phyloP scores from a whole-genome alignment of 192 early-diverging fungal genomes.

The Mortierella alpina region DNA sequence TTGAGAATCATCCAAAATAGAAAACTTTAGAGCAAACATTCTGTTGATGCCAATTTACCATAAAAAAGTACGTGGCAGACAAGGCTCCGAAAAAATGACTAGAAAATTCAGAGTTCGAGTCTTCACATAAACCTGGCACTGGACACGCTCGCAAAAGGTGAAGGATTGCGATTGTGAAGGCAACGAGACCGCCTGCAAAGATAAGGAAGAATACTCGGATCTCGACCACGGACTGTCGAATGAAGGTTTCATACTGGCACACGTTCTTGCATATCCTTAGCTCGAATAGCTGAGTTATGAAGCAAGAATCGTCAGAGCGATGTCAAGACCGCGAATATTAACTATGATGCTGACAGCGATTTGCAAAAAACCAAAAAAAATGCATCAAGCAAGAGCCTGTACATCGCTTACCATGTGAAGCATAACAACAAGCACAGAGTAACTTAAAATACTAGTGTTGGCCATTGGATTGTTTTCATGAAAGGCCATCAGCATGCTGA shows the following conservation, averaged over 20 bases:
- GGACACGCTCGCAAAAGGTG: no score
- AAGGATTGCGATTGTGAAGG: neutral
- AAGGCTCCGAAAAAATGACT: conserved; percentile 4
- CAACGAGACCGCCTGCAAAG: conserved; percentile 17
- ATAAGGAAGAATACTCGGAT: conserved; percentile 48
- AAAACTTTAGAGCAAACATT: neutral
- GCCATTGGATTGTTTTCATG: neutral
- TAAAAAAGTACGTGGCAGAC: conserved; percentile 18
- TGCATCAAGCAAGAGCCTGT: neutral
- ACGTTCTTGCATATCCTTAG: conserved; percentile 22
- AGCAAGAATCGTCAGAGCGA: neutral
- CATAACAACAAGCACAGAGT: conserved; percentile 11
- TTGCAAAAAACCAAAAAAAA: neutral
- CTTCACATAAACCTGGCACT: neutral
- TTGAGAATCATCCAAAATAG: neutral
- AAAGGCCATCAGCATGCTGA: conserved; percentile 4
- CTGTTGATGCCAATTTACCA: conserved; percentile 15
- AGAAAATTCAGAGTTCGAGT: conserved; percentile 1
- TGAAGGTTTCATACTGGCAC: conserved; percentile 33
- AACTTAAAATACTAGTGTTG: conserved; percentile 7
- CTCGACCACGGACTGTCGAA: conserved; percentile 3
- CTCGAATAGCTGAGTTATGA: conserved; percentile 26
- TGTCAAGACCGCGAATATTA: no score
- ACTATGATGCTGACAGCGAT: neutral
- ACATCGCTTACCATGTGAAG: conserved; percentile 22